Percentiles rank a stretch among this genome's conserved stretches.
These are phyloP conservation scores for Aspergillus biplanus DNA, from an alignment of 495 filamentous ascomycete species.

Conservation along the genomic window DNA sequence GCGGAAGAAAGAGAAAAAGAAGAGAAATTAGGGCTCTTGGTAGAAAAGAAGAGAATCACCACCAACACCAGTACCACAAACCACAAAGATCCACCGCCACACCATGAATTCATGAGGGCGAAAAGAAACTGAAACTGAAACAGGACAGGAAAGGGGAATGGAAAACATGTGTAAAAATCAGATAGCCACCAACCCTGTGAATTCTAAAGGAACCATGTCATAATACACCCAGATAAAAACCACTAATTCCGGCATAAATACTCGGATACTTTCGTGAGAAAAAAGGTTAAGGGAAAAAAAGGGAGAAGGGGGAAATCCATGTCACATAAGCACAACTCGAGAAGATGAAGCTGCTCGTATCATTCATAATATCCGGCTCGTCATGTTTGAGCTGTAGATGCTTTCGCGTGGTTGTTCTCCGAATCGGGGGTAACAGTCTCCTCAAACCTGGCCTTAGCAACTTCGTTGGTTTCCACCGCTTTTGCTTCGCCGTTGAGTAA, in stretches of 20 bases:
- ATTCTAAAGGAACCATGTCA: neutral
- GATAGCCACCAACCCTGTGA: neutral
- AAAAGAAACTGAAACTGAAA: neutral
- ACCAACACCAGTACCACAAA: neutral
- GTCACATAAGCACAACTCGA: neutral
- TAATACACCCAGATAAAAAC: neutral
- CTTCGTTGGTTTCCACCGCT: slow-evolving; percentile 1
- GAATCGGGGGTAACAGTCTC: neutral
- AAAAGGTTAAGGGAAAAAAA: neutral
- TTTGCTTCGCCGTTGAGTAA: neutral
- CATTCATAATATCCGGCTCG: neutral
- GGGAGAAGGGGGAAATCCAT: neutral
- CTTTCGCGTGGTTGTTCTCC: slow-evolving; percentile 8
- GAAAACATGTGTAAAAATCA: neutral
- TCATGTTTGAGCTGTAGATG: slow-evolving; percentile 13
- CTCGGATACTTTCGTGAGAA: neutral
- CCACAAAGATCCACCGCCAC: slow-evolving; percentile 4
- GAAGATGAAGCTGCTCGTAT: neutral
- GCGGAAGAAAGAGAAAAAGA: neutral
- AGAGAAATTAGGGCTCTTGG: neutral
- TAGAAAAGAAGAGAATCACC: neutral
- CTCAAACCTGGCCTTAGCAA: neutral
- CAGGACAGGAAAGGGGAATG: neutral
- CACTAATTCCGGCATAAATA: no score
- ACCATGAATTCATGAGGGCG: slow-evolving; percentile 1